Base-by-base conservation (phyloP, 441 rosid genomes). In the Rhodomyrtus psidioides region DNA sequence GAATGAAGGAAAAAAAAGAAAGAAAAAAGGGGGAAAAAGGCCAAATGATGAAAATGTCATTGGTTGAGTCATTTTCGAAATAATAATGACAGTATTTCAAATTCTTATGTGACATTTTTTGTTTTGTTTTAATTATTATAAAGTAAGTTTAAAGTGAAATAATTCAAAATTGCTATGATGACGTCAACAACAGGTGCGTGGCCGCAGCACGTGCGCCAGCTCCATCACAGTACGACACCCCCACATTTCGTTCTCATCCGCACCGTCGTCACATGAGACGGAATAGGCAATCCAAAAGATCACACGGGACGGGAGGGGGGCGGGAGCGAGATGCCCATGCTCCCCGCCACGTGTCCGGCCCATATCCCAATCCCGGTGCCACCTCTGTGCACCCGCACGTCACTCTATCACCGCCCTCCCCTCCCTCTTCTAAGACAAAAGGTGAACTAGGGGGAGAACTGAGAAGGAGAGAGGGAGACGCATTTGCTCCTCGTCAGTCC, bases 31-130 rank as follows among this genome's bases (percentile, higher is more conserved):
- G 42, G 49, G 9, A 44, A 44, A 44, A 44, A 44, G 9, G 9
- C 9, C 51, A 49, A 49, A 49, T 49, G 51, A 49, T 9, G 12
- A 49, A 49, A 49, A 49, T 49, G 4, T 10, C 4, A 49, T 10
- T 49, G 51, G 13, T 2, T 2, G 1, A 34, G 3, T 9, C 12
- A 10, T 49, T 10, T 49, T 49, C 9, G 3, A 46, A 49, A 49
- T 10, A 49, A 49, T 10, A 46, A 46, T 9, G 51, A 49, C 0
- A 4, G 3, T 3, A 49, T 0, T 49, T 49, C 4, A 12, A 0
- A 12, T 3, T 49, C 3, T 49, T 49, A 49, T 49, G 10, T 49
- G 13, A 49, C 34, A 34, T 10, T 2, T 49, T 10, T 49, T 49
- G 10, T 12, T 4, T 49, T 49, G 51, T 9, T 1, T 16, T 34